Evolutionary conservation across 176 grass and related monocot species (phyloP), one percentile per base, ranked within the genome.

Genomic region (sorghum (Sorghum bicolor)): DNA sequence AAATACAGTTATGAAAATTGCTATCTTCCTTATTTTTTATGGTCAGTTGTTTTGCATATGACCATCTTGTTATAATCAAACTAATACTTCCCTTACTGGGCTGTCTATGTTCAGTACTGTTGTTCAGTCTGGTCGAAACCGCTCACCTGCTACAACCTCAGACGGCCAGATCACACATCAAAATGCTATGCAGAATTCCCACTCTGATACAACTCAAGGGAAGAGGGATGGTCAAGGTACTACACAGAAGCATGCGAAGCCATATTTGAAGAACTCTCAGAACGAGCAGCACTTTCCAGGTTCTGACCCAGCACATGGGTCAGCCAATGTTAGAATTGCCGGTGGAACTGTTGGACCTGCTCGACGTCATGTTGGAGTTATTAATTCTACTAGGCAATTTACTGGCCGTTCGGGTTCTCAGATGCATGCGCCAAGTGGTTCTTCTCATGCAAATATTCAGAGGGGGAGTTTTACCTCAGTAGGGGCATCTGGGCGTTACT

Each of bases 101-200:
- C 73, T 85, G 68, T 81, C 16, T 81, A 25, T 74, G 64, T 86
- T 43, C 75, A 95, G 90, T 52, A 72, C 17, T 72, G 43, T 20
- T 75, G 90, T 83, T 88, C 81, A 61, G 43, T 76, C 84, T 76
- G 89, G 84, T 72, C 38, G 57, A 76, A 87, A 92, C 47, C 67
- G 20, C 4, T 81, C 70, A 61, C 40, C 75, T 70, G n/a, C 71
- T 8, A 88, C 64, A 78, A 90, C 77, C 20, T 90, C 76, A 58
- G 87, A 92, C 19, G 70, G 71, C 24, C 72, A 90, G 48, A 64
- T 63, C 2, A 66, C 55, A 5, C 74, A 85, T 79, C 69, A 80
- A 75, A 89, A 53, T 66, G 84, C 40, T 72, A 73, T 67, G 32
- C 43, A 88, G 20, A 82, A 48, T 45, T 30, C 34, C 58, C 63